Evolutionary conservation across 2,329 filamentous ascomycete genomes (phyloP).

Genomic region (Cladorrhinum sp.): DNA sequence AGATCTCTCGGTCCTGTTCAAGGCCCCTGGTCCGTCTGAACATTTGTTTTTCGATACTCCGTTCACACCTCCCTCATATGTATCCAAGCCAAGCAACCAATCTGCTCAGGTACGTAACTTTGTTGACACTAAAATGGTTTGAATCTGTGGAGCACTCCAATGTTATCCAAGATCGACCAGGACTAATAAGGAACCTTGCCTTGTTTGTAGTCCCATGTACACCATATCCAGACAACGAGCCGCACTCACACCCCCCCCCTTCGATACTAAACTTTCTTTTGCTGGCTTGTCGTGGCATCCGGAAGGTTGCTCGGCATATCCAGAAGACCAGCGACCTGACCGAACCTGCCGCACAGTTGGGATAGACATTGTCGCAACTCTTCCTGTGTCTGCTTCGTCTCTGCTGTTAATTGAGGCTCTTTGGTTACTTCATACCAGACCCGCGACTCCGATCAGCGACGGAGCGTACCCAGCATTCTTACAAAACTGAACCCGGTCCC

Average conservation of each 20-base stretch:
- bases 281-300: slow-evolving; percentile 15
- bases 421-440: not conserved
- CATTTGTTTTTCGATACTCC: not conserved
- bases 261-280: slow-evolving; percentile 14
- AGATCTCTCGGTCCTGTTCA: slow-evolving; percentile 22
- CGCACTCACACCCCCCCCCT: slow-evolving; percentile 11
- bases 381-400: slow-evolving; percentile 3
- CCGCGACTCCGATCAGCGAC: not conserved
- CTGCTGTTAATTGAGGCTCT: not conserved
- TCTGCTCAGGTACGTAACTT: slow-evolving; percentile 24
- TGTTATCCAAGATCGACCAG: slow-evolving; percentile 18
- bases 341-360: slow-evolving; percentile 8
- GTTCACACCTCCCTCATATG: slow-evolving; percentile 22
- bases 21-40: slow-evolving; percentile 9
- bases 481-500: slow-evolving; percentile 20
- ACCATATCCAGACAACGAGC: slow-evolving; percentile 14
- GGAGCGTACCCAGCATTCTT: slow-evolving; percentile 7
- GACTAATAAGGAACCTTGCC: slow-evolving; percentile 21
- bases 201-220: slow-evolving; percentile 24
- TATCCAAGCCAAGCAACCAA: slow-evolving; percentile 23
- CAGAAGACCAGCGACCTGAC: not conserved
- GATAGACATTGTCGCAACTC: slow-evolving; percentile 8
- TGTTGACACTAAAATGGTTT: slow-evolving; percentile 18
- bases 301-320: slow-evolving; percentile 4
- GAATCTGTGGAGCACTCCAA: slow-evolving; percentile 23